Conservation (phyloP, 2,329 filamentous ascomycete species). For the Monosporascus sp. region DNA sequence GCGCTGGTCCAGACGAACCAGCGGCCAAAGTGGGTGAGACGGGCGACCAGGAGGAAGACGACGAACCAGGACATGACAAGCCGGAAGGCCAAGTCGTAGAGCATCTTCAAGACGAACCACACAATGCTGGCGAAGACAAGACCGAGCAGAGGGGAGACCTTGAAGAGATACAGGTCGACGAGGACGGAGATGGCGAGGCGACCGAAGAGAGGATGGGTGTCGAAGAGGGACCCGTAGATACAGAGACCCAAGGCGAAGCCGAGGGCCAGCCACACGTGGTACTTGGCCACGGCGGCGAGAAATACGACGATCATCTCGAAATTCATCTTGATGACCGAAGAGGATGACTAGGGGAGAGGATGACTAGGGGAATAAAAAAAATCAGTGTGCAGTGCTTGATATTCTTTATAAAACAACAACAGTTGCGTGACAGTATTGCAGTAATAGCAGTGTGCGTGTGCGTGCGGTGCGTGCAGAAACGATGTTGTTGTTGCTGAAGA, state of each 20-base stretch:
- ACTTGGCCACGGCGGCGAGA: neutral
- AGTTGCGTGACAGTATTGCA: too few species aligned
- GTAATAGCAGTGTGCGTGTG: too few species aligned
- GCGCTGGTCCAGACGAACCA: neutral
- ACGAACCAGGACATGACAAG: neutral
- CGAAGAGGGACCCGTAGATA: neutral
- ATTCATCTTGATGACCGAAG: too few species aligned
- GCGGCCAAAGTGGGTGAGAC: conserved; percentile 1
- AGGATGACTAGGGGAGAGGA: too few species aligned
- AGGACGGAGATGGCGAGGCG: neutral
- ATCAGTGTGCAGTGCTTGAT: too few species aligned
- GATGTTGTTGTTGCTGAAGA: too few species aligned
- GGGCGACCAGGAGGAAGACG: neutral
- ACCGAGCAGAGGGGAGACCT: conserved; percentile 2
- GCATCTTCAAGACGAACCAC: neutral
- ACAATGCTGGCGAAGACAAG: neutral
- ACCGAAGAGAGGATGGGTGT: neutral
- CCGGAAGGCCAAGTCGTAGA: conserved; percentile 1
- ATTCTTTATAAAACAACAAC: too few species aligned
- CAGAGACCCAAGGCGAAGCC: neutral
- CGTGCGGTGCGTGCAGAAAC: too few species aligned
- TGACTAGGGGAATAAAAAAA: too few species aligned
- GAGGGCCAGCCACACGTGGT: neutral
- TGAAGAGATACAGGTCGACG: conserved; percentile 1
- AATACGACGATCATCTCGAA: neutral